These are phyloP conservation scores for Thalassiosira hispida DNA, from an alignment of 352 stramenopile genomes.

Conservation along the genomic window DNA sequence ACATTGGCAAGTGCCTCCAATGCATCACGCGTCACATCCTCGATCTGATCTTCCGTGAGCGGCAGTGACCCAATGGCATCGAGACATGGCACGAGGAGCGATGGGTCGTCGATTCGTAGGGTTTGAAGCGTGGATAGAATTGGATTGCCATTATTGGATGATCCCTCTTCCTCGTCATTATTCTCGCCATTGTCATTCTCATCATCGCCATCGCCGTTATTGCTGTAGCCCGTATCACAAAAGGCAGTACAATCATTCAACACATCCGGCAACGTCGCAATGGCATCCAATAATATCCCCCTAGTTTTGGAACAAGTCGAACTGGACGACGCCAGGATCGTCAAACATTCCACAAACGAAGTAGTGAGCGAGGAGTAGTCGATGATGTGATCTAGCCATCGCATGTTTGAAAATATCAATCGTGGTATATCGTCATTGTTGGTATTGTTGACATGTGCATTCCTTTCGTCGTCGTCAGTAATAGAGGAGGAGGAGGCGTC, in stretches of 20 bases:
- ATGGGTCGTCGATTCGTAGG: constrained; percentile 48
- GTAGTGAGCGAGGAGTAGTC: constrained; percentile 34
- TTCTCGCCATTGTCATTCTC: constrained; percentile 2
- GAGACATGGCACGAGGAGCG: constrained; percentile 57
- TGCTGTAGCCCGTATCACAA: not conserved
- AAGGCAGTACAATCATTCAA: constrained; percentile 33
- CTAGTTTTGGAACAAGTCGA: constrained; percentile 19
- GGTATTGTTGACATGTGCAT: not conserved
- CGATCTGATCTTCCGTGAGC: constrained; percentile 33
- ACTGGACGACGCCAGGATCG: constrained; percentile 21
- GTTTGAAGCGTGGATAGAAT: constrained; percentile 46
- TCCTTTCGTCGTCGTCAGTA: not conserved
- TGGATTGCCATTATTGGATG: constrained; percentile 9
- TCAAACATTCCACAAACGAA: constrained; percentile 47
- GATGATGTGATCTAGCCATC: constrained; percentile 64
- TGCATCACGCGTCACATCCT: constrained; percentile 40
- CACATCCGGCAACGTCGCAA: constrained; percentile 56
- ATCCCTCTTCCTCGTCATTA: constrained; percentile 1
- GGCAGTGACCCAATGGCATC: constrained; percentile 64
- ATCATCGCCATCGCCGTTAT: constrained; percentile 3
- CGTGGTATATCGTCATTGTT: constrained; percentile 44
- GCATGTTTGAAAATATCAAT: constrained; percentile 57
- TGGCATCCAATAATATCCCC: constrained; percentile 55
- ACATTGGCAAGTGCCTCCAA: constrained; percentile 53
- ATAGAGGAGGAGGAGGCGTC: too few relatives aligned